Conservation (phyloP, 2,329 filamentous ascomycete genomes). For the Dothideomycetidae sp. region DNA sequence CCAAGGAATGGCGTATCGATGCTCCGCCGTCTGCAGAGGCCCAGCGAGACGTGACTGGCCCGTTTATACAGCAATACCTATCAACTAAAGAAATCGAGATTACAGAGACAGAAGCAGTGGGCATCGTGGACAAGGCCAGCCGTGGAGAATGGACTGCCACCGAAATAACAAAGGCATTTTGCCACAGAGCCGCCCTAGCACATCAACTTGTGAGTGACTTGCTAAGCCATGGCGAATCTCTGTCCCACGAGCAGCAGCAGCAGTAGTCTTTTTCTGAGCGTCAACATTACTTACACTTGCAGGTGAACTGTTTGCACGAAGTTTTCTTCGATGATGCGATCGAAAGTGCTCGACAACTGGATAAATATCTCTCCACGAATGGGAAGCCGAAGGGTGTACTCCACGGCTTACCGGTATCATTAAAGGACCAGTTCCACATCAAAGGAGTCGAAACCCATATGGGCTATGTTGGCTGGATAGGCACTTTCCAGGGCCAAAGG, state of each 20-base stretch:
- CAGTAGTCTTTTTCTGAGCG: too few species aligned
- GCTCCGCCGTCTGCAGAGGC: slow-evolving; percentile 35
- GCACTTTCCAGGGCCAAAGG: slow-evolving; percentile 42
- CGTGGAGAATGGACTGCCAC: slow-evolving; percentile 42
- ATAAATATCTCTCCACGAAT: slow-evolving; percentile 25
- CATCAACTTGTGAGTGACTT: slow-evolving; percentile 31
- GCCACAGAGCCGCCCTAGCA: slow-evolving; percentile 39
- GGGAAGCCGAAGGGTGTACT: slow-evolving; percentile 30
- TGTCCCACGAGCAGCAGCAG: too few species aligned
- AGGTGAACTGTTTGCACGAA: slow-evolving; percentile 27
- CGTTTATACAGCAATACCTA: slow-evolving; percentile 43
- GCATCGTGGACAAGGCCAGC: slow-evolving; percentile 40
- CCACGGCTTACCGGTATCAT: slow-evolving; percentile 34
- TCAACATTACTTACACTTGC: neutral
- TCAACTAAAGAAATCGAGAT: slow-evolving; percentile 42
- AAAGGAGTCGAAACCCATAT: slow-evolving; percentile 35
- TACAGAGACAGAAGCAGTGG: slow-evolving; percentile 45
- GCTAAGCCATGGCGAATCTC: neutral
- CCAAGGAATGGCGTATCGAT: slow-evolving; percentile 40
- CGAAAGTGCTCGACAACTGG: slow-evolving; percentile 27
- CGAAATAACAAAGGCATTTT: slow-evolving; percentile 42
- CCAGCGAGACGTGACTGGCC: slow-evolving; percentile 42
- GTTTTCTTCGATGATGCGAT: slow-evolving; percentile 36
- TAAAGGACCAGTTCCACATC: slow-evolving; percentile 38
- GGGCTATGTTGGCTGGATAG: slow-evolving; percentile 54